phyloP scores from a whole-genome alignment of 768 basidiomycete species.

The Sistotremastrum suecicum region DNA sequence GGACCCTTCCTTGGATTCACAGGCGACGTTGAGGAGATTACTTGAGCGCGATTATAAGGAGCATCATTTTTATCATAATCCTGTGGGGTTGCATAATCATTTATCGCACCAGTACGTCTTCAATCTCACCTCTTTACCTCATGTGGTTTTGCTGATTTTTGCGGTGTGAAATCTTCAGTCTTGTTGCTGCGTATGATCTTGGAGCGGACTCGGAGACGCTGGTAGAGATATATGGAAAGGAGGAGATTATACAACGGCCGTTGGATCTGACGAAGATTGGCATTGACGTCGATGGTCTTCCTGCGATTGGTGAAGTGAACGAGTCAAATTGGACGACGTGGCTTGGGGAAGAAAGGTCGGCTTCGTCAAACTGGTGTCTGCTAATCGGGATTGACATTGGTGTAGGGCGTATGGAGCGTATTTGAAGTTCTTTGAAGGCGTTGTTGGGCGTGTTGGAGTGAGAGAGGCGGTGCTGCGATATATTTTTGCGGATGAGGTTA shows the following conservation, averaged over 20 bases:
- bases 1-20: constrained; percentile 27
- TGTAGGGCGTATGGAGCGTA: too few relatives aligned
- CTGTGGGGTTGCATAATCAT: constrained; percentile 41
- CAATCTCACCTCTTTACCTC: background rate
- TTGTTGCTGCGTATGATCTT: constrained; percentile 42
- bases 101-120: constrained; percentile 39
- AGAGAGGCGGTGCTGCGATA: too few relatives aligned
- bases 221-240: constrained; percentile 33
- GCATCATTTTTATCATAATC: constrained; percentile 36
- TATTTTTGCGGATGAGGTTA: too few relatives aligned
- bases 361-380: background rate
- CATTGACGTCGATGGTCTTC: constrained; percentile 11
- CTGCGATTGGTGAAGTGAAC: constrained; percentile 15
- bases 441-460: too few relatives aligned
- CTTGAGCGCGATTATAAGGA: constrained; percentile 32
- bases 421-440: too few relatives aligned
- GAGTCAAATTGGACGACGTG: constrained; percentile 33
- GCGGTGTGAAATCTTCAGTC: constrained; percentile 16
- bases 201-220: constrained; percentile 32
- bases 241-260: constrained; percentile 24
- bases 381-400: too few relatives aligned
- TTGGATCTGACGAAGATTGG: constrained; percentile 24
- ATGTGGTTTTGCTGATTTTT: background rate
- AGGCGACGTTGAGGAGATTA: constrained; percentile 27
- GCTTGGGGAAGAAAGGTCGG: constrained; percentile 34